Base-by-base conservation (phyloP, 2,329 filamentous ascomycete species). In the Aspergillus neoniger region DNA sequence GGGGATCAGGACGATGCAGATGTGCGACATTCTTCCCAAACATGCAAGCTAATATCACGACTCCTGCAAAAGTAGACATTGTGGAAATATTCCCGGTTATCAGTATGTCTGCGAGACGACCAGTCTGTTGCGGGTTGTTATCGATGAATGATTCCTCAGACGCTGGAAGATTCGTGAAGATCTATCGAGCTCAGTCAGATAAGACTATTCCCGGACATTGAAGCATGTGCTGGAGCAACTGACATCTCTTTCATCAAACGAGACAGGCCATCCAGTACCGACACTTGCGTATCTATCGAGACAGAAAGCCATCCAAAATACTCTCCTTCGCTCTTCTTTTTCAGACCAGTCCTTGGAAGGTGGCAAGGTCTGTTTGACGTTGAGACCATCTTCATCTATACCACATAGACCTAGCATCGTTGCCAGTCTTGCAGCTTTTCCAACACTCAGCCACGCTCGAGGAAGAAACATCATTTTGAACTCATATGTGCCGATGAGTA, bases 401-500 rank as follows among this genome's bases (percentile, higher is more conserved):
- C 93, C 87, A 75, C 98, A 92, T 38, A 98, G 79, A 8, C 94
- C 92, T 80, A 96, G 92, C 94, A 98, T 97, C 70, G 96, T 89
- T 54, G 86, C 86, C 57, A 98, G 77, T 54, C 94, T 86, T n/a
- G 89, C 86, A 4, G 90, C 90, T 63, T 91, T 84, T 21, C 94
- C 95, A 2, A 91, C 89, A 67, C 91, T 97, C 79, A 96, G 87
- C 95, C 95, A 98, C 0, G 95, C 95, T 66, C 95, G 83, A 1
- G 95, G 94, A 69, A 98, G 98, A 75, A 92, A 96, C 91, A 98
- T 96, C 84, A 91, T 90, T 78, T 94, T 96, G 81, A 97, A 98
- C 75, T 99, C 95, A 70, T 96, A 97, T 0, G 85, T 87, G 5
- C 88, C 86, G 51, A 96, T 82, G 19, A 98, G 80, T 25, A 88